Percentiles rank a stretch among this genome's conserved stretches.
These are phyloP conservation scores for Stemphylium beticola DNA, from an alignment of 2,329 filamentous ascomycete species.

Conservation along the genomic window DNA sequence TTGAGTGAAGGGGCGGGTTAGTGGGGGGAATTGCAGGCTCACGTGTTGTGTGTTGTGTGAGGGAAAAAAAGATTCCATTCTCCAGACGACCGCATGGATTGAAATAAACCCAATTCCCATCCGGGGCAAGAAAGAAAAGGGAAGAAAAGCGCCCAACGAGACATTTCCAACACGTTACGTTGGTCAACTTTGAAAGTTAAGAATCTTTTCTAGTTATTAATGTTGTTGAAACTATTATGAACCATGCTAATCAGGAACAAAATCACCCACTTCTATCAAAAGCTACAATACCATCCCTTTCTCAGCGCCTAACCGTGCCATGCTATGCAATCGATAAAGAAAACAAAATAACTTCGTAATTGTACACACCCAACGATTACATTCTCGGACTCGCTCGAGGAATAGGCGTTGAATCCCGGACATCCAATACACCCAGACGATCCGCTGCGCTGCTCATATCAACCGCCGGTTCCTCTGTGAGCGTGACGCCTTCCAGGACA, in stretches of 20 bases:
- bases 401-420: slow-evolving; percentile 30
- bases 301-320: slow-evolving; percentile 22
- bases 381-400: slow-evolving; percentile 22
- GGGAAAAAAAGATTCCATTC: too few relatives aligned
- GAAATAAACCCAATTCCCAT: too few relatives aligned
- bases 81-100: too few relatives aligned
- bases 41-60: too few relatives aligned
- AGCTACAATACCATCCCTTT: background rate
- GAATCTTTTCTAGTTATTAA: background rate
- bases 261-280: background rate
- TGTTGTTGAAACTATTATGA: background rate
- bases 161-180: too few relatives aligned
- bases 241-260: background rate
- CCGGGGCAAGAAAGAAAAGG: too few relatives aligned
- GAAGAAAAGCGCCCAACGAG: too few relatives aligned
- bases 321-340: slow-evolving; percentile 20
- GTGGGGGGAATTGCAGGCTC: too few relatives aligned
- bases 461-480: slow-evolving; percentile 10
- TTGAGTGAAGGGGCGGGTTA: too few relatives aligned
- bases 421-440: slow-evolving; percentile 17
- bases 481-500: slow-evolving; percentile 21
- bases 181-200: too few relatives aligned
- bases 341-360: background rate
- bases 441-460: slow-evolving; percentile 7
- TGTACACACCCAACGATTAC: background rate